Evolutionary conservation across 768 basidiomycete species (phyloP).

Genomic region (Glaciozyma martinii): DNA sequence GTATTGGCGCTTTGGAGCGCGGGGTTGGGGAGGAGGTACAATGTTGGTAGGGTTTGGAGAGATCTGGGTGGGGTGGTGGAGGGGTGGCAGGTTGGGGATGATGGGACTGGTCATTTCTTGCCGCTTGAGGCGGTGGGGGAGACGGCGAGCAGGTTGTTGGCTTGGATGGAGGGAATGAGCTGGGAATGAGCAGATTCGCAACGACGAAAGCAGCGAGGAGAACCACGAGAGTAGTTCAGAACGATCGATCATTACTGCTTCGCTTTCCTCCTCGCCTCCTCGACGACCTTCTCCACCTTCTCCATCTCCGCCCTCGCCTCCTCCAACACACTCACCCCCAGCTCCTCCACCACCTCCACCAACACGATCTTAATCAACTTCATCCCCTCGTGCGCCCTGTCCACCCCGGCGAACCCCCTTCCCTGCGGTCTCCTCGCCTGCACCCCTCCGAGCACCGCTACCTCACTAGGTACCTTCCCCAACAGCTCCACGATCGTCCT

Average conservation of each 20-base stretch:
- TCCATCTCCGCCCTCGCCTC: background rate
- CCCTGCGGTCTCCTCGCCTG: background rate
- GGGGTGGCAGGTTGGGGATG: background rate
- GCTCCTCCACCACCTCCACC: background rate
- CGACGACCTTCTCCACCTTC: background rate
- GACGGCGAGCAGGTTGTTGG: background rate
- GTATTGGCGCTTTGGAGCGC: conserved; percentile 2
- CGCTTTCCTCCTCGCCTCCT: background rate
- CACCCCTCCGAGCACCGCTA: background rate
- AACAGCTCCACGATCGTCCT: background rate
- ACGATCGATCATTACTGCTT: no score
- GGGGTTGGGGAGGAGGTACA: background rate
- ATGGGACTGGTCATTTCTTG: background rate
- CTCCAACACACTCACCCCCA: background rate
- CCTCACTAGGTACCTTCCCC: background rate
- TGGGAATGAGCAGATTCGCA: no score
- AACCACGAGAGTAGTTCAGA: no score
- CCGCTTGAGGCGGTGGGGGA: conserved; percentile 6
- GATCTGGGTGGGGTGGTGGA: background rate
- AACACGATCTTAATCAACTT: background rate
- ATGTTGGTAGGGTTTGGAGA: background rate
- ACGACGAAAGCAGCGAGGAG: no score
- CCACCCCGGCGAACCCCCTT: background rate
- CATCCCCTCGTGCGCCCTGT: background rate
- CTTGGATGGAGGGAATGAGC: background rate